Conservation (phyloP, 2,329 filamentous ascomycete genomes). For the Diaporthe vexans region DNA sequence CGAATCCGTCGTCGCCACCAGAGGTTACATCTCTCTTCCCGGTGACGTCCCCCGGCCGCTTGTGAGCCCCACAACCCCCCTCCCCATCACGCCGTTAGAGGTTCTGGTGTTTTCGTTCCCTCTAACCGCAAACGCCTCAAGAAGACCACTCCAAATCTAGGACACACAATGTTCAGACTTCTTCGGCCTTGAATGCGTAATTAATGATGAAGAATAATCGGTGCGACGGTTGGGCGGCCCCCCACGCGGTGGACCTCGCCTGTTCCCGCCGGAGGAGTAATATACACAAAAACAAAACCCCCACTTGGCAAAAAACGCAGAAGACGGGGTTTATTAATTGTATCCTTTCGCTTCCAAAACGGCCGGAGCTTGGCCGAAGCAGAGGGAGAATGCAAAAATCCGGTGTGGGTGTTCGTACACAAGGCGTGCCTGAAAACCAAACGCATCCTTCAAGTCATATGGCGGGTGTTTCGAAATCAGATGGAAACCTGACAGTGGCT, state of each 20-base stretch:
- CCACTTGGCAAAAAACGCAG: slow-evolving; percentile 7
- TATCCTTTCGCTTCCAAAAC: slow-evolving; percentile 38
- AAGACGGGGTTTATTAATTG: slow-evolving; percentile 38
- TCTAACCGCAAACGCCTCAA: slow-evolving; percentile 35
- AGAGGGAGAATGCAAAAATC: slow-evolving; percentile 36
- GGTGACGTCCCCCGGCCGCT: slow-evolving; percentile 11
- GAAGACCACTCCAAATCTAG: slow-evolving; percentile 35
- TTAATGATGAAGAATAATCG: slow-evolving; percentile 36
- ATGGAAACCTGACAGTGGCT: slow-evolving; percentile 13
- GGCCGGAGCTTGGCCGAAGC: slow-evolving; percentile 17
- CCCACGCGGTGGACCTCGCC: slow-evolving; percentile 13
- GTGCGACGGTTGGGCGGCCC: slow-evolving; percentile 17
- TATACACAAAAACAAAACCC: slow-evolving; percentile 40
- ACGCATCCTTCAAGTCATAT: slow-evolving; percentile 7
- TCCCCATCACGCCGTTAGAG: not conserved
- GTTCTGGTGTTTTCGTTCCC: slow-evolving; percentile 34
- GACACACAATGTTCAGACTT: slow-evolving; percentile 24
- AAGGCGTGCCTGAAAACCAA: slow-evolving; percentile 23
- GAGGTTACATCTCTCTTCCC: slow-evolving; percentile 1
- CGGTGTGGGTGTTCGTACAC: slow-evolving; percentile 37
- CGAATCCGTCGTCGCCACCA: not conserved
- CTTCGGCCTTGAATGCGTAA: slow-evolving; percentile 37
- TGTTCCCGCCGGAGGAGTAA: slow-evolving; percentile 36
- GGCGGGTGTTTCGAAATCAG: slow-evolving; percentile 23
- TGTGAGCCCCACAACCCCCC: too few relatives aligned